phyloP scores from a whole-genome alignment of 169 alveolate genomes.

The Eimeria praecox region DNA sequence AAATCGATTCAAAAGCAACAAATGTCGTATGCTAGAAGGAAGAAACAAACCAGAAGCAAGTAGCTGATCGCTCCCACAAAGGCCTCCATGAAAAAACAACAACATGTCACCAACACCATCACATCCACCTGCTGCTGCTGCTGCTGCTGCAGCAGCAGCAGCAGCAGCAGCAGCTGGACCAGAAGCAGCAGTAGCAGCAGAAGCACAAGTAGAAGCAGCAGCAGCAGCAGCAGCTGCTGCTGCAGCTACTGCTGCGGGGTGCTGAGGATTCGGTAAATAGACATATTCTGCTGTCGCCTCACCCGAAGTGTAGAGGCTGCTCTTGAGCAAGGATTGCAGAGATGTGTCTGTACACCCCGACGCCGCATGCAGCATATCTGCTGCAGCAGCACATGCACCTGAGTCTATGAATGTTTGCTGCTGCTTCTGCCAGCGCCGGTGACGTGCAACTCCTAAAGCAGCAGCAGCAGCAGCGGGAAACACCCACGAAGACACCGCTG shows the following conservation, averaged over 20 bases:
- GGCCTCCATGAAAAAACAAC: slow-evolving; percentile 49
- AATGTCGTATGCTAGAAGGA: neutral
- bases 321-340: neutral
- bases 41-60: slow-evolving; percentile 26
- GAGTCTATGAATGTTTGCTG: slow-evolving; percentile 33
- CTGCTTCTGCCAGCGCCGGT: slow-evolving; percentile 9
- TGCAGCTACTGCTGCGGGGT: neutral
- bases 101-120: slow-evolving; percentile 18
- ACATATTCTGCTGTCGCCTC: slow-evolving; percentile 21
- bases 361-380: neutral
- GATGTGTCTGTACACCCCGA: neutral
- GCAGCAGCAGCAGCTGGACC: neutral
- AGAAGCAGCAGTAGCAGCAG: neutral
- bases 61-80: slow-evolving; percentile 57
- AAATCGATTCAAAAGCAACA: neutral
- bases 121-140: neutral
- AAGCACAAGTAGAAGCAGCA: neutral
- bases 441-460: neutral
- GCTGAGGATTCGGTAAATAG: neutral
- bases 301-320: neutral
- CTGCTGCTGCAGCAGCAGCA: neutral
- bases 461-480: neutral
- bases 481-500: neutral
- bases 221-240: neutral
- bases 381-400: slow-evolving; percentile 53